Base-by-base conservation (phyloP, 805 yeast species). In the Candida nonsorbophila region DNA sequence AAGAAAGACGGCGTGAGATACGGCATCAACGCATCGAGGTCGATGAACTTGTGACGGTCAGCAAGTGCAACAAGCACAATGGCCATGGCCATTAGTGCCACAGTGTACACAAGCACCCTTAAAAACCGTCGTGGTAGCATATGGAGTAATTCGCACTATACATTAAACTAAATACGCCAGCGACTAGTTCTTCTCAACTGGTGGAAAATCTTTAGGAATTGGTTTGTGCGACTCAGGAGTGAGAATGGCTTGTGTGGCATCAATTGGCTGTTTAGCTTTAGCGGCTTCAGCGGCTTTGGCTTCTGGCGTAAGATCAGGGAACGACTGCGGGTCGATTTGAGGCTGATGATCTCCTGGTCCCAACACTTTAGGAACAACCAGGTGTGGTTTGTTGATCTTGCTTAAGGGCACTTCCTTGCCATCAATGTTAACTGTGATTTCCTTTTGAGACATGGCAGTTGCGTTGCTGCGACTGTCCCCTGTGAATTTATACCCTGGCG, bases 321-420 rank as follows among this genome's bases (percentile, higher is more conserved):
- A 55, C 6, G 40, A 27, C 10, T 36, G 37, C 1, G 54, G 38
- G 29, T 50, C 42, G 11, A 45, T 40, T 13, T 32, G 25, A 3
- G 59, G 55, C 32, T 48, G 48, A 25, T 40, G 43, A 9, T 42
- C 29, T 13, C 29, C 22, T 7, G 61, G 61, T 22, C 47, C 38
- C 15, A 52, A 25, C 7, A 39, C 28, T n/a, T n/a, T n/a, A n/a
- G n/a, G n/a, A 13, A 51, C 48, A 11, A 49, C 63, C 18, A 49
- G 28, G 37, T 64, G 71, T 4, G 71, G 71, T 36, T 58, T 60
- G 44, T 51, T 61, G 37, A 65, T 56, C 24, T 29, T 29, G 27
- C 41, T 43, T 34, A 58, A 54, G 5, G 69, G 70, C 7, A 64
- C 65, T 31, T 41, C 42, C 32, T 47, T 49, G 25, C 66, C 67